phyloP scores from a whole-genome alignment of 768 basidiomycete species.

The Clathrus columnatus region DNA sequence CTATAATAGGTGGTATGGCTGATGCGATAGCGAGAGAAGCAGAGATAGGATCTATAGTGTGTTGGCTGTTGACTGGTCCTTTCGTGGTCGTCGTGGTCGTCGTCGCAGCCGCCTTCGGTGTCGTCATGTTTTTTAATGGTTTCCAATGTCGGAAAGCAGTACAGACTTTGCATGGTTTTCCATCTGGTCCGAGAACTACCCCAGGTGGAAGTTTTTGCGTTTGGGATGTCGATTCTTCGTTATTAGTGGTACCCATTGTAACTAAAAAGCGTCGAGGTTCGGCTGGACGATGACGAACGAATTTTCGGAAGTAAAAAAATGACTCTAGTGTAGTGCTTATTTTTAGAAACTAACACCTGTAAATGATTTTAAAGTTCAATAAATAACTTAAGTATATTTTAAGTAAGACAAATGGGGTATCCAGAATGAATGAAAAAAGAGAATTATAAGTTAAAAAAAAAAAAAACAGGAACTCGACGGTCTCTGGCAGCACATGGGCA shows the following conservation, averaged over 20 bases:
- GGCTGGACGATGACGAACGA: too few species aligned
- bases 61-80: background rate
- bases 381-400: too few species aligned
- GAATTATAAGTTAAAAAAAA: too few species aligned
- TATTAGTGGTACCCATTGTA: background rate
- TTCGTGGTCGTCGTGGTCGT: slow-evolving; percentile 23
- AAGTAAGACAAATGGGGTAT: too few species aligned
- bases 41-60: background rate
- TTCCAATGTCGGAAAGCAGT: slow-evolving; percentile 71
- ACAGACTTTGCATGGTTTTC: slow-evolving; percentile 92
- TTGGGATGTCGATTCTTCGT: background rate
- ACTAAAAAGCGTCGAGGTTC: too few species aligned
- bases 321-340: too few species aligned
- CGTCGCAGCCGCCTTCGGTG: slow-evolving; percentile 21
- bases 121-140: slow-evolving; percentile 21
- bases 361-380: too few species aligned
- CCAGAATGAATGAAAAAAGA: too few species aligned
- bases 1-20: slow-evolving; percentile 4
- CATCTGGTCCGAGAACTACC: slow-evolving; percentile 84
- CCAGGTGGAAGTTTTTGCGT: slow-evolving; percentile 54
- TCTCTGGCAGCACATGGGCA: too few species aligned
- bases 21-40: slow-evolving; percentile 8
- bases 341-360: too few species aligned
- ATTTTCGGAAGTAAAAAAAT: too few species aligned
- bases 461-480: too few species aligned